Evolutionary conservation across 306 rosid genomes (phyloP), one percentile per base, ranked within the genome.

Genomic region (Prunus campanulata): DNA sequence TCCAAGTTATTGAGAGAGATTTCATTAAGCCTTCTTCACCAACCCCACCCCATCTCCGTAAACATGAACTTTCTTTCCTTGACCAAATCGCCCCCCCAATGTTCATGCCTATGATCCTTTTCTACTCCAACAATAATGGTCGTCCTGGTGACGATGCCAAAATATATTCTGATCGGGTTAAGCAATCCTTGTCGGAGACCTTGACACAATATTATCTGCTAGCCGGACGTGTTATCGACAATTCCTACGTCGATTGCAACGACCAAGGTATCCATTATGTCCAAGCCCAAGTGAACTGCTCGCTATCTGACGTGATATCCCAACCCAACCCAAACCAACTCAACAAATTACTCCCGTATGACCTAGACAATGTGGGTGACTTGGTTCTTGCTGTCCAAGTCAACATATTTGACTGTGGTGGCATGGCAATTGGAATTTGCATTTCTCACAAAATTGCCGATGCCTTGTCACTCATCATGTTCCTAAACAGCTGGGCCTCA

Each of bases 371-470:
- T 11, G 74, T 29, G 0, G 65, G 51, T 10, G 79, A 72, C 39
- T 74, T 76, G 39, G 47, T 74, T 20, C 42, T 70, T n/a, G 71
- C 60, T 2, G 71, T 77, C 60, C 78, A 76, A 69, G 62, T 29
- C 32, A 84, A 70, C 24, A 67, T 68, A 29, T 84, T 84, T 24
- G 67, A 24, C 24, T 84, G 87, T 19, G 87, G 68, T 1, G 84
- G 87, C 51, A 55, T 84, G 55, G 67, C 77, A 0, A 19, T 84
- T 2, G 66, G 79, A 22, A 35, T 84, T 48, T 51, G 79, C 60
- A 50, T 84, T 57, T 80, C 83, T 24, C 87, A 84, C 79, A 80
- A 77, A 59, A 47, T 84, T 7, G 82, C 66, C 2, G 84, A 84
- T 44, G 87, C 74, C 11, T 67, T 69, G 48, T 59, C 87, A 29